Conservation (phyloP, 1,139 yeast genomes). For the Zygoascus hellenicus region DNA sequence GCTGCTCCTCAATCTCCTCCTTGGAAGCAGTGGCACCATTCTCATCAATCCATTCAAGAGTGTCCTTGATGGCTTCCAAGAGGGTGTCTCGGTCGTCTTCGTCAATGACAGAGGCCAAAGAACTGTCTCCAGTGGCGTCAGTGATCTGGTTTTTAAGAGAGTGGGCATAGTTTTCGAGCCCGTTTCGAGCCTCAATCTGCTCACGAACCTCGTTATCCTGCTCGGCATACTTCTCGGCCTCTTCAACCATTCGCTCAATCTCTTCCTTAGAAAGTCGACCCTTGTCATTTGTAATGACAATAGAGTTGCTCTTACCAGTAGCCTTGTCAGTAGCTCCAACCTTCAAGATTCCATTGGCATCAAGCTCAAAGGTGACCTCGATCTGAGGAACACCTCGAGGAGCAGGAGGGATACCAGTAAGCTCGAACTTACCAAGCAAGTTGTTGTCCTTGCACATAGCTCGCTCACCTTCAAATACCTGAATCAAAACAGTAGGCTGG, state of each 20-base stretch:
- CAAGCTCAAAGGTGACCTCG: constrained; percentile 91
- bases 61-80: constrained; percentile 81
- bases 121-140: constrained; percentile 51
- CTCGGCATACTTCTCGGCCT: constrained; percentile 85
- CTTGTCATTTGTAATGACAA: constrained; percentile 93
- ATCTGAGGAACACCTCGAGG: constrained; percentile 98
- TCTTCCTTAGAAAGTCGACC: constrained; percentile 92
- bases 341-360: constrained; percentile 92
- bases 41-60: constrained; percentile 84
- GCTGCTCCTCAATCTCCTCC: constrained; percentile 93
- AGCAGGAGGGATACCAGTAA: constrained; percentile 94
- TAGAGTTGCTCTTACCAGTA: constrained; percentile 91
- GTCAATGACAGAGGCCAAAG: constrained; percentile 69
- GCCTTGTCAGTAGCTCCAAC: constrained; percentile 95
- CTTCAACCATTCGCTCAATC: constrained; percentile 90
- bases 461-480: constrained; percentile 97
- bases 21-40: constrained; percentile 80
- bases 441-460: constrained; percentile 94
- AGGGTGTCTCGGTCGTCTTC: constrained; percentile 92
- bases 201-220: constrained; percentile 78
- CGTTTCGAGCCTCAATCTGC: constrained; percentile 82
- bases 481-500: constrained; percentile 95
- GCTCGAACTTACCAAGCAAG: constrained; percentile 90
- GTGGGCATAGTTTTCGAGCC: constrained; percentile 84
- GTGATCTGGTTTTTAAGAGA: constrained; percentile 71